A percentile compares a stretch with the other conserved stretches of the same genome.
These are phyloP conservation scores for Didymosphaeria variabile DNA, from an alignment of 2,329 filamentous ascomycete genomes.

Conservation along the genomic window DNA sequence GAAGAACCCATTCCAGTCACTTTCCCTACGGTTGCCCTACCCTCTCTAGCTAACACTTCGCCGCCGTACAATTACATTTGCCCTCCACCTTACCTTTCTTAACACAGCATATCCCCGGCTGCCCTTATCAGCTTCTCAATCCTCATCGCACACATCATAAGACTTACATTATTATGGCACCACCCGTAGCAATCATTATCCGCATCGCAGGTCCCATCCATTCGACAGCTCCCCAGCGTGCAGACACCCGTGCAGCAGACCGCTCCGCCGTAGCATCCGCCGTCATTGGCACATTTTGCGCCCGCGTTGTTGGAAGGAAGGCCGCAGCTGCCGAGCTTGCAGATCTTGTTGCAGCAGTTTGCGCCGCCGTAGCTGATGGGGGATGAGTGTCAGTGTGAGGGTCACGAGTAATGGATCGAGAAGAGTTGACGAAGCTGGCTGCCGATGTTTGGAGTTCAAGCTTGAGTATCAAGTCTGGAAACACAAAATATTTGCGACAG, in stretches of 20 bases:
- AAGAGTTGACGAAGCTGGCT: too few relatives aligned
- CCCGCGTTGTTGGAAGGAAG: not conserved
- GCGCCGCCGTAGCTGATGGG: slow-evolving; percentile 10
- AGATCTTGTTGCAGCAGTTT: slow-evolving; percentile 12
- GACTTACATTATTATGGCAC: slow-evolving; percentile 16
- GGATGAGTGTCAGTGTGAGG: not conserved
- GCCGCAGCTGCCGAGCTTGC: slow-evolving; percentile 8
- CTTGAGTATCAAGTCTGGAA: too few relatives aligned
- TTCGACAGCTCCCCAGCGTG: slow-evolving; percentile 14
- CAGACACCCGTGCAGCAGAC: not conserved
- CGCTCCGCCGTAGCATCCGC: not conserved
- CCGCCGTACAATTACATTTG: slow-evolving; percentile 2
- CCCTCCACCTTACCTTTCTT: not conserved
- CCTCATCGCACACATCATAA: not conserved
- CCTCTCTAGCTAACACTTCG: not conserved
- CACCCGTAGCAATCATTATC: slow-evolving; percentile 19
- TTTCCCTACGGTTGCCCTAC: too few relatives aligned
- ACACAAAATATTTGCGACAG: too few relatives aligned
- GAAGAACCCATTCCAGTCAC: too few relatives aligned
- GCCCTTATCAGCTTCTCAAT: not conserved
- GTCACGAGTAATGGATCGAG: not conserved
- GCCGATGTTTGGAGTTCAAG: too few relatives aligned
- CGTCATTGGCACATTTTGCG: not conserved
- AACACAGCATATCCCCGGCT: slow-evolving; percentile 1
- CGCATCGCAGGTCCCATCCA: slow-evolving; percentile 18